Base-by-base conservation (phyloP, 2,329 filamentous ascomycete genomes). In the Acrocalymma vagum region DNA sequence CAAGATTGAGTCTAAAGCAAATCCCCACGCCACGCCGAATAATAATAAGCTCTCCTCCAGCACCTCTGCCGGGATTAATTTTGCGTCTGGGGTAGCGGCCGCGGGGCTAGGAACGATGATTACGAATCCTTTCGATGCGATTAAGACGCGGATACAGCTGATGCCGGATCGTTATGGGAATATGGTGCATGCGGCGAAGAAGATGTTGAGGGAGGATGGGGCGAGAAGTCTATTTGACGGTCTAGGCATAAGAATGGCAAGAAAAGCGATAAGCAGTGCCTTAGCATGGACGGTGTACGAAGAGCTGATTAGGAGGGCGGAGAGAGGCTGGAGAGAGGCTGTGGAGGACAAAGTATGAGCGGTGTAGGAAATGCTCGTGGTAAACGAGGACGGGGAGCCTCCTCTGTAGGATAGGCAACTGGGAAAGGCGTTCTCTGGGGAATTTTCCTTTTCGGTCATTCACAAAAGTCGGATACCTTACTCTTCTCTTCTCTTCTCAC, bases 221-320 rank as follows among this genome's bases (percentile, higher is more conserved):
- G 57, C 88, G 14, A 80, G 86, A 38, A 88, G 88, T 46, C 78
- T 99, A 42, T 92, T 94, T 71, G 88, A 94, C 67, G 94, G 94
- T 1, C 71, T 99, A 40, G 89, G 83, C 2, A 75, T 99, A 54
- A 82, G 94, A 41, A 95, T 97, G 78, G 88, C 86, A 29, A 81
- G 94, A 55, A 99, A 99, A 71, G 93, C 91, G 5, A 72, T 96
- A 29, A 96, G 92, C 70, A 93, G 88, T 36, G 94, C 94, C n/a
- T 78, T 97, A 55, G 93, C 93, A 6, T 99, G 94, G 94, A 97
- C 93, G 8, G 79, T 96, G 26, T 99, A 99, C 64, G 94, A 99
- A 73, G 93, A 96, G 70, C 71, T 96, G 58, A 87, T 97, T 49
- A 77, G 92, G 45, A 80, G 88, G 56, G 87, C 87, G 1, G 84